Evolutionary conservation across 2,329 filamentous ascomycete genomes (phyloP).

Genomic region (Pseudogymnoascus sp.): DNA sequence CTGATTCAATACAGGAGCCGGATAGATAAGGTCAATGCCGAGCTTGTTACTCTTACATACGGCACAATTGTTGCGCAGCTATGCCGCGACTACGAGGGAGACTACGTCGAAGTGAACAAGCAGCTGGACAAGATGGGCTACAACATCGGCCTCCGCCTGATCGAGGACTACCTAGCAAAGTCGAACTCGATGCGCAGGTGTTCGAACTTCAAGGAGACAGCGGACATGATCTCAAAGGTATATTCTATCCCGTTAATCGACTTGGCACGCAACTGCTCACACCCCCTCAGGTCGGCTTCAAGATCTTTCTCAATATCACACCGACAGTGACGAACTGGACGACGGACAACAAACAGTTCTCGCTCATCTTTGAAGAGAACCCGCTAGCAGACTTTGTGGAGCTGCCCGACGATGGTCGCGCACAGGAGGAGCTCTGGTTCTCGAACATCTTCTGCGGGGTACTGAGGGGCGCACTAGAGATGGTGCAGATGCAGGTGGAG

Average conservation of each 20-base stretch:
- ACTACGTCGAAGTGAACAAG: slow-evolving; percentile 94
- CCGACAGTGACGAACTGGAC: slow-evolving; percentile 94
- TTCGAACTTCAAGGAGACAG: slow-evolving; percentile 88
- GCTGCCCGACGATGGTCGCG: slow-evolving; percentile 86
- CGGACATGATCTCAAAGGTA: slow-evolving; percentile 93
- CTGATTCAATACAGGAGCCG: slow-evolving; percentile 58
- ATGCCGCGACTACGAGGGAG: slow-evolving; percentile 90
- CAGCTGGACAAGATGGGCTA: slow-evolving; percentile 99
- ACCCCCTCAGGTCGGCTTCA: slow-evolving; percentile 74
- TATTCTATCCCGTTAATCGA: not conserved
- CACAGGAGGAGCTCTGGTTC: slow-evolving; percentile 97
- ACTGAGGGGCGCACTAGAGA: slow-evolving; percentile 82
- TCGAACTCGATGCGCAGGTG: slow-evolving; percentile 84
- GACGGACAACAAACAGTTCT: slow-evolving; percentile 92
- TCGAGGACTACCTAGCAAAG: slow-evolving; percentile 96
- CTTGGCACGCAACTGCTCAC: not conserved
- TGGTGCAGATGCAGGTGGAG: slow-evolving; percentile 99
- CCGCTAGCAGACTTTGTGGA: slow-evolving; percentile 96
- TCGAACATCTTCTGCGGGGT: slow-evolving; percentile 96
- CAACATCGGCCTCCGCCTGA: slow-evolving; percentile 90
- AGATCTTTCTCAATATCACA: slow-evolving; percentile 96
- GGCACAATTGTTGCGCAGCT: slow-evolving; percentile 95
- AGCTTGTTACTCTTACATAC: slow-evolving; percentile 94
- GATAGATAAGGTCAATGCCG: slow-evolving; percentile 95
- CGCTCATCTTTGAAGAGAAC: slow-evolving; percentile 92